Percentiles rank a stretch among this genome's conserved stretches.
These are phyloP conservation scores for Dittrichia graveolens DNA, from an alignment of 129 eudicot genomes.

Conservation along the genomic window DNA sequence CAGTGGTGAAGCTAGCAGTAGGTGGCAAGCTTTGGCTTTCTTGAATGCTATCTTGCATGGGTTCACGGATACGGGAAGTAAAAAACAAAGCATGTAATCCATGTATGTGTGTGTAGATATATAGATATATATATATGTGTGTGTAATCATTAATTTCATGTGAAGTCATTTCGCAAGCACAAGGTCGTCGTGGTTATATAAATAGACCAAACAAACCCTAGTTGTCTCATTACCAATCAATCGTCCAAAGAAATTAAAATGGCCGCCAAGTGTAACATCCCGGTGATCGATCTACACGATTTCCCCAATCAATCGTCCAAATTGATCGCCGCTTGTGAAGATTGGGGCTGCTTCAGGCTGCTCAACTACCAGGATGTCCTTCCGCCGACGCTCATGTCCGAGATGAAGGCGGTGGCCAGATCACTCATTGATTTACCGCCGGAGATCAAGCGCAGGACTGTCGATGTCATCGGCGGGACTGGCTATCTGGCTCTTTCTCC, in stretches of 20 bases:
- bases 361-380: slow-evolving; percentile 51
- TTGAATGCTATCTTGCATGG: no score
- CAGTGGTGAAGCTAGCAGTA: no score
- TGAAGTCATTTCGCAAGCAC: no score
- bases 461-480: slow-evolving; percentile 59
- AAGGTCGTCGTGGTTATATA: neutral
- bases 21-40: no score
- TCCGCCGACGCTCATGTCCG: slow-evolving; percentile 47
- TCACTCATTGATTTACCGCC: slow-evolving; percentile 60
- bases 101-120: no score
- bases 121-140: no score
- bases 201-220: no score
- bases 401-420: slow-evolving; percentile 63
- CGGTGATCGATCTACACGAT: slow-evolving; percentile 60
- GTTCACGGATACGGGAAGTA: no score
- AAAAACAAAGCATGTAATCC: no score
- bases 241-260: slow-evolving; percentile 5
- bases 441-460: slow-evolving; percentile 62
- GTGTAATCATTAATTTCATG: no score
- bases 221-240: no score
- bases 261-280: slow-evolving; percentile 34
- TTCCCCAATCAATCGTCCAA: slow-evolving; percentile 43
- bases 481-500: slow-evolving; percentile 66
- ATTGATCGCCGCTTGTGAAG: slow-evolving; percentile 56
- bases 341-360: slow-evolving; percentile 81